A percentile compares a stretch with the other conserved stretches of the same genome.
Conservation (phyloP, 192 early-diverging fungal genomes). For the Kickxella alabastrina region DNA sequence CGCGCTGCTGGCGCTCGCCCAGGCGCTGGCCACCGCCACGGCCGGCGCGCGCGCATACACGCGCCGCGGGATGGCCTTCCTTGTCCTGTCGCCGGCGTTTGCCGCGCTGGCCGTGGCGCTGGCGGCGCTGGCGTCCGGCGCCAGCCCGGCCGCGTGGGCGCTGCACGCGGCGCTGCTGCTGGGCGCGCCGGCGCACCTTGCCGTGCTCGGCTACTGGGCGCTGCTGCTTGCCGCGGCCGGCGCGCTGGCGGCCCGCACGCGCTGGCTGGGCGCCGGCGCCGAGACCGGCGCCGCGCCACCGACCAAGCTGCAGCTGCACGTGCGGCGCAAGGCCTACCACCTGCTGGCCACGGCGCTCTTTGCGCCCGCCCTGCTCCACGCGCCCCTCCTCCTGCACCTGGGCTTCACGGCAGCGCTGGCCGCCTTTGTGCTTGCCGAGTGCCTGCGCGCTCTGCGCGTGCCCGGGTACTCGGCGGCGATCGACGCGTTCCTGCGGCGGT, state of each 20-base stretch:
- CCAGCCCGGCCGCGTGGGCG: no score
- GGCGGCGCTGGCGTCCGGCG: no score
- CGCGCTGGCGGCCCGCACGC: no score
- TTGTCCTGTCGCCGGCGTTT: no score
- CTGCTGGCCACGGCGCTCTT: constrained; percentile 80
- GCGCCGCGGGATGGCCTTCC: no score
- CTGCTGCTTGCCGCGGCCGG: constrained; percentile 8
- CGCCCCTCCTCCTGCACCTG: constrained; percentile 70
- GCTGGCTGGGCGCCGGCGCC: neutral
- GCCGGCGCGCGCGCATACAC: no score
- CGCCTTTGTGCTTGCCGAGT: constrained; percentile 72
- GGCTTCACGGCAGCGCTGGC: constrained; percentile 75
- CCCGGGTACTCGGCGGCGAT: constrained; percentile 63
- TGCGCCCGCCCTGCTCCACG: constrained; percentile 64
- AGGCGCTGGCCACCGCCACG: no score
- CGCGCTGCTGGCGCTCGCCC: no score
- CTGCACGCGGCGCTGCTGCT: neutral
- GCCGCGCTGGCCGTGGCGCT: no score
- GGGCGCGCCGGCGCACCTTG: constrained; percentile 1
- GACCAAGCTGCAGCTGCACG: constrained; percentile 54
- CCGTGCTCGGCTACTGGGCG: constrained; percentile 25
- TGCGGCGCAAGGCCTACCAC: constrained; percentile 85
- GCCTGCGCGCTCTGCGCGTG: constrained; percentile 72
- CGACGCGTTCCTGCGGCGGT: constrained; percentile 68
- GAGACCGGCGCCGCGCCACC: neutral